Base-by-base conservation (phyloP, 2,329 filamentous ascomycete species). In the Botrytis deweyae region DNA sequence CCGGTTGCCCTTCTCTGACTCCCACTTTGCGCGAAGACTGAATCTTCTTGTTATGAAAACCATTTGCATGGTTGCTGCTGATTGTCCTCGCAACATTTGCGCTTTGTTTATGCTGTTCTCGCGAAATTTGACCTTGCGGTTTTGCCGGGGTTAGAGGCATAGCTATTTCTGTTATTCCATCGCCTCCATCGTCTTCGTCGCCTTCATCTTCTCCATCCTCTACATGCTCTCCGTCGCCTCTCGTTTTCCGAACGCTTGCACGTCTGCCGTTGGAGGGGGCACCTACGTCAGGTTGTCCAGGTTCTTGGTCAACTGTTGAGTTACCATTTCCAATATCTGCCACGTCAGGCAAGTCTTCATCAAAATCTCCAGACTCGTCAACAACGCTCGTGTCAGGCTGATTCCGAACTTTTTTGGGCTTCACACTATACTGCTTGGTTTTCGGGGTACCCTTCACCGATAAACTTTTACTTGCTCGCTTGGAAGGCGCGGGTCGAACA, bases 401-500 rank as follows among this genome's bases (percentile, higher is more conserved):
- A 33, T 66, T 70, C 42, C 67, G 74, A 44, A 18, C 66, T 46
- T 67, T 70, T 58, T 71, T 74, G 10, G 72, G 22, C 12, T n/a
- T 38, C 12, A 40, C 12, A 58, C 12, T 36, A 71, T 72, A 18
- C 58, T 20, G 20, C 36, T 40, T 58, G 36, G 9, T 3, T 42
- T 58, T 10, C 7, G 46, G 2, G 14, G 14, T 40, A 18, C 16
- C 22, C 8, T 55, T 29, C 36, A 25, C 20, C 33, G 20, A 8
- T 40, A 4, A 49, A 20, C 25, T 40, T 25, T 29, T 49, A 25
- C 29, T 67, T 18, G 63, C 25, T 44, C 62, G 52, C 9, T 7
- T 36, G 40, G n/a, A 42, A 58, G 10, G 40, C 12, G 72, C 62
- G 22, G 42, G 44, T 22, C 46, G 7, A 29, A 58, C 49, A 22